Conservation (phyloP, 495 filamentous ascomycete genomes). For the Penicillium malachiteum region DNA sequence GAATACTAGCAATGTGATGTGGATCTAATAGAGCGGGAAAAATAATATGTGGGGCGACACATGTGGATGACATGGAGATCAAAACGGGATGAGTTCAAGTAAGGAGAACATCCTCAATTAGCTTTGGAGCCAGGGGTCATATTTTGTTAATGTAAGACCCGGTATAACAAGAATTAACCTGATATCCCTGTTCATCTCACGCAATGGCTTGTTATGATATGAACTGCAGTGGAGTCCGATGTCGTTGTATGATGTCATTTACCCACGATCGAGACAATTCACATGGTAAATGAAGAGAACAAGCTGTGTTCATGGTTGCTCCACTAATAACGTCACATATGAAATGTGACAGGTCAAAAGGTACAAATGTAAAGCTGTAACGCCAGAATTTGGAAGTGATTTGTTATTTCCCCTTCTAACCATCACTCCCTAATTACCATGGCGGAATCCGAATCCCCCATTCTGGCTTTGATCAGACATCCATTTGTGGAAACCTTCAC, state of each 20-base stretch:
- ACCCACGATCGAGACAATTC: background rate
- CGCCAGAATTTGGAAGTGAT: too few relatives aligned
- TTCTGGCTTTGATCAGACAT: constrained; percentile 25
- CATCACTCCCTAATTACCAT: background rate
- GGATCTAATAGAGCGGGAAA: too few relatives aligned
- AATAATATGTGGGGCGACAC: too few relatives aligned
- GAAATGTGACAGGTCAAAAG: background rate
- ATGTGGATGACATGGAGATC: too few relatives aligned
- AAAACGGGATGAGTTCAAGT: too few relatives aligned
- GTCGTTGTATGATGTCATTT: background rate
- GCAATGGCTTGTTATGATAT: background rate
- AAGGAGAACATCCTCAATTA: too few relatives aligned
- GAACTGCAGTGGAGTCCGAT: too few relatives aligned
- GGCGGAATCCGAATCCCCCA: constrained; percentile 5
- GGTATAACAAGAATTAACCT: background rate
- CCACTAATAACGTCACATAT: background rate
- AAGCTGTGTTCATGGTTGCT: background rate
- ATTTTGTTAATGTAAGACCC: too few relatives aligned
- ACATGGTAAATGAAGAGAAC: background rate
- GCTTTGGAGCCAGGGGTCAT: too few relatives aligned
- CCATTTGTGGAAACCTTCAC: constrained; percentile 45
- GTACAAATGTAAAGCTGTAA: too few relatives aligned
- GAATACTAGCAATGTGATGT: too few relatives aligned
- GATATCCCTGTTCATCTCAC: background rate
- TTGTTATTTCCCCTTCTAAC: background rate